Evolutionary conservation across 2,329 filamentous ascomycete species (phyloP).

Genomic region (Penicillium fuscoglaucum): DNA sequence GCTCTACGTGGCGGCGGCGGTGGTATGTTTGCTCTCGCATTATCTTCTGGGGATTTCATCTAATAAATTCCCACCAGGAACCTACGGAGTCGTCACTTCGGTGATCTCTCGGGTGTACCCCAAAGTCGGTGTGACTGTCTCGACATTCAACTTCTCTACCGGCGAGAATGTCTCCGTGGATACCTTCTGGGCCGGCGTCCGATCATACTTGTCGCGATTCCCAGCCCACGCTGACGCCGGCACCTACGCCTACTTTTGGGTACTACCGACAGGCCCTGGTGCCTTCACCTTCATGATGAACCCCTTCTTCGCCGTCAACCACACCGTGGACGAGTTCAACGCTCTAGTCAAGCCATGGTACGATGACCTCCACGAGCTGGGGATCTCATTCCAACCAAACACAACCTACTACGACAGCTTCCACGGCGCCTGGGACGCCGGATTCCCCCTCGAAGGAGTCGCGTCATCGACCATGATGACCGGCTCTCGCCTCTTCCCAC

Average conservation of each 20-base stretch:
- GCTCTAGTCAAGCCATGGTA: constrained; percentile 31
- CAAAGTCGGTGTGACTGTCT: constrained; percentile 28
- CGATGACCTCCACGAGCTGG: constrained; percentile 25
- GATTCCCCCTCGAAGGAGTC: constrained; percentile 31
- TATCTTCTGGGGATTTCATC: background rate
- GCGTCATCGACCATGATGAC: constrained; percentile 25
- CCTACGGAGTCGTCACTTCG: constrained; percentile 34
- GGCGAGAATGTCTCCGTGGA: constrained; percentile 24
- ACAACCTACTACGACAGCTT: constrained; percentile 32
- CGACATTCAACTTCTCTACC: constrained; percentile 32
- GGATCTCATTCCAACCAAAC: constrained; percentile 27
- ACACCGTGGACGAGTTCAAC: constrained; percentile 31
- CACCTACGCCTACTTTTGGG: constrained; percentile 36
- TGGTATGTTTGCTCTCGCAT: background rate
- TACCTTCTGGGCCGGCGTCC: constrained; percentile 33
- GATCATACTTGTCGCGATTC: constrained; percentile 31
- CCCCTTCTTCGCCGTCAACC: constrained; percentile 30
- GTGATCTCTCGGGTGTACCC: constrained; percentile 30
- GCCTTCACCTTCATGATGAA: constrained; percentile 37
- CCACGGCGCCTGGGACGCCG: constrained; percentile 29
- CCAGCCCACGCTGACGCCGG: constrained; percentile 30
- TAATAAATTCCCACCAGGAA: constrained; percentile 20
- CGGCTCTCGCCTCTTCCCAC: constrained; percentile 39
- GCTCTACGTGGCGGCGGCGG: constrained; percentile 47
- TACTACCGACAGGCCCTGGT: constrained; percentile 20